Conservation (phyloP, 2,329 filamentous ascomycete species). For the Aspergillus aculeatus region DNA sequence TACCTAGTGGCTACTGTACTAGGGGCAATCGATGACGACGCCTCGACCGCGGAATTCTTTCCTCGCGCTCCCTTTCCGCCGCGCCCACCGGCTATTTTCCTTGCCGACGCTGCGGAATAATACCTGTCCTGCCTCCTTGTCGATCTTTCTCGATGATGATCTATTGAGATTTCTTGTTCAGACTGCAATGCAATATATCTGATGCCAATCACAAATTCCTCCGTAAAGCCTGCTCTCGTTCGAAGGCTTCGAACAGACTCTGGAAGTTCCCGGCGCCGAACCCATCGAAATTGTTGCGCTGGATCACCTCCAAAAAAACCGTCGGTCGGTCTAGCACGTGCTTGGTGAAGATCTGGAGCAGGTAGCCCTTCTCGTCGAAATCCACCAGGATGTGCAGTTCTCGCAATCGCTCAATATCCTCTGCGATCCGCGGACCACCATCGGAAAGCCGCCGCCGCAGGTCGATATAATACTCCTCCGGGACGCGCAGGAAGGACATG, state of each 20-base stretch:
- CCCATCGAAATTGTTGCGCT: conserved; percentile 80
- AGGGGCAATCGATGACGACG: too few relatives aligned
- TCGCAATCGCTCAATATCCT: conserved; percentile 74
- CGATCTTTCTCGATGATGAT: neutral
- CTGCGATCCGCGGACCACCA: conserved; percentile 57
- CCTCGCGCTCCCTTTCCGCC: conserved; percentile 2
- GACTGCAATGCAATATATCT: neutral
- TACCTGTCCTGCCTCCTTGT: neutral
- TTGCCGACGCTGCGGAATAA: neutral
- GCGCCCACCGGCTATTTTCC: neutral
- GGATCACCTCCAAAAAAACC: conserved; percentile 91
- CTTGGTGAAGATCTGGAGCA: conserved; percentile 72
- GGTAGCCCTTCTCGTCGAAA: conserved; percentile 85
- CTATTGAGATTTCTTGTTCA: neutral
- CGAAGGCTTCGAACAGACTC: conserved; percentile 87
- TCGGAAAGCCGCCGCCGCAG: conserved; percentile 69
- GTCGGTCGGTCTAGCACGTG: conserved; percentile 90
- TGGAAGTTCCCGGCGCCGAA: conserved; percentile 94
- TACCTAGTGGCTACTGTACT: too few relatives aligned
- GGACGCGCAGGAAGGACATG: conserved; percentile 83
- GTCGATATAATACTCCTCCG: conserved; percentile 73
- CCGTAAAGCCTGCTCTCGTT: conserved; percentile 78
- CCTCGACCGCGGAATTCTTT: conserved; percentile 5
- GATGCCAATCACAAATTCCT: conserved; percentile 66
- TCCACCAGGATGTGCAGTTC: conserved; percentile 81